Base-by-base conservation (phyloP, 108 stramenopile species). In the Skeletonema costatum region DNA sequence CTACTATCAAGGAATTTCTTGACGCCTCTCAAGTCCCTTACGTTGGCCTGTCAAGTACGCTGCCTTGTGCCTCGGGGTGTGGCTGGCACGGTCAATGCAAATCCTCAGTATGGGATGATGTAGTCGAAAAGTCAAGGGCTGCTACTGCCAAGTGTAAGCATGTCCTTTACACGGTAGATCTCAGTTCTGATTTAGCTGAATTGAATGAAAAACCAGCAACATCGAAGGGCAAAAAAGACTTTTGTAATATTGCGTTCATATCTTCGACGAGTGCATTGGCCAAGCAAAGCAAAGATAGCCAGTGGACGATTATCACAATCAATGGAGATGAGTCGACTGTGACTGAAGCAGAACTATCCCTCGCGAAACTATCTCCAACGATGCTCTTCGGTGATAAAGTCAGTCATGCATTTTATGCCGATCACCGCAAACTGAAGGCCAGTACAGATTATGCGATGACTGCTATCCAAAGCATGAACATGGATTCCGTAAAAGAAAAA, bases 191-290 rank as follows among this genome's bases (percentile, higher is more conserved):
- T 11, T 61, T 89, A 64, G 66, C 59, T 25, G 44, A 67, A 17
- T 78, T 93, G 58, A 81, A 86, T 3, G 61, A 61, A 60, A 76
- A 88, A 11, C 60, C 78, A 2, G 46, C 74, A 29, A 68, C 75
- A 64, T 84, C 86, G 44, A 67, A 80, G 17, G 81, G 80, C 77
- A 61, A 84, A 41, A 66, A 82, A 33, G 62, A 64, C 10, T 64
- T 90, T 17, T 93, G 92, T 60, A 87, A 88, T 46, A 44, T 93
- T 53, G 92, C 90, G 17, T 91, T 91, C 81, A 87, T 93, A 38
- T 91, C 90, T 8, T 71, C 78, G 11, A 75, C 85, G 4, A 92
- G 58, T 21, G 71, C 5, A 63, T 25, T 38, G 35, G 61, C 64
- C n/a, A 38, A 83, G 58, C 64, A 85, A 21, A 74, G 69, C 12